phyloP scores from a whole-genome alignment of 257 asterid genomes.

The Capsicum chinense region DNA sequence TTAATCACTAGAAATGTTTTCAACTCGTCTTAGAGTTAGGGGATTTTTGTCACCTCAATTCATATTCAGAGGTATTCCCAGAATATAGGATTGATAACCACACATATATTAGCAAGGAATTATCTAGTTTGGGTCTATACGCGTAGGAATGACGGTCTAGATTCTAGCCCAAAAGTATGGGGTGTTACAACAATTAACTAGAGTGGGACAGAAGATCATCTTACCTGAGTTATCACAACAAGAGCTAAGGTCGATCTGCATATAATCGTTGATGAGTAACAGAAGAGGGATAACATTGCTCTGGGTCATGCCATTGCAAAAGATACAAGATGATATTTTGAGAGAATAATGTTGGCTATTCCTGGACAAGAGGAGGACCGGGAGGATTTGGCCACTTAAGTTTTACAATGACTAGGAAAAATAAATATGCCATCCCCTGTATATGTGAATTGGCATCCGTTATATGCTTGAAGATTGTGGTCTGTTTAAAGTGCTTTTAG shows the following conservation, averaged over 20 bases:
- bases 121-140: too few species aligned
- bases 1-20: too few species aligned
- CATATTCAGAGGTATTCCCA: too few species aligned
- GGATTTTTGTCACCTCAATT: too few species aligned
- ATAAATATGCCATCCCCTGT: neutral
- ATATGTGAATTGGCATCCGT: neutral
- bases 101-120: too few species aligned
- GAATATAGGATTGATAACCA: too few species aligned
- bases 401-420: neutral
- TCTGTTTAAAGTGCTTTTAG: too few species aligned
- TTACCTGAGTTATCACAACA: conserved; percentile 73
- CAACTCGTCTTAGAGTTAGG: too few species aligned
- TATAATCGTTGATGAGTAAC: conserved; percentile 59
- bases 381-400: neutral
- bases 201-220: conserved; percentile 78
- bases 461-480: neutral
- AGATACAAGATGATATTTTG: conserved; percentile 92
- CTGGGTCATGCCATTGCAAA: conserved; percentile 72
- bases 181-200: conserved; percentile 47
- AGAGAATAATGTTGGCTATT: conserved; percentile 77
- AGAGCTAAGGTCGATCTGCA: conserved; percentile 89
- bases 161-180: too few species aligned
- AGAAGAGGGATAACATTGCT: conserved; percentile 74
- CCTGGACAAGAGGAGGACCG: conserved; percentile 70
- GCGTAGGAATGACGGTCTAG: too few species aligned